Percentiles rank a stretch among this genome's conserved stretches.
Evolutionary conservation across 2,329 filamentous ascomycete genomes (phyloP).

Genomic region (Colletotrichum liriopes): DNA sequence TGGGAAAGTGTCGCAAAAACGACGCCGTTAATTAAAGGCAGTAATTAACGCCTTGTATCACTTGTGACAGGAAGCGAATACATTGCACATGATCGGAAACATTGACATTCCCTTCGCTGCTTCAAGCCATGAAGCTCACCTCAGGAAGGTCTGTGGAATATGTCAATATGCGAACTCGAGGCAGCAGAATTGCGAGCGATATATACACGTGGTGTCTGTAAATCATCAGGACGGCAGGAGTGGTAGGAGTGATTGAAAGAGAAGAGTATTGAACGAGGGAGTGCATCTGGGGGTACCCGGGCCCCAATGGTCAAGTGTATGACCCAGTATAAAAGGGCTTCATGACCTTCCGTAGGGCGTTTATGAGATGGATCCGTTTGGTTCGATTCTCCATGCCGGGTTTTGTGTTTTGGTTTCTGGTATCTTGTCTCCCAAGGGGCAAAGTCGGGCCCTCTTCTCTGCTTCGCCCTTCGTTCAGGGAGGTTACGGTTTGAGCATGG

Average conservation of each 20-base stretch:
- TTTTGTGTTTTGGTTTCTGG: too few relatives aligned
- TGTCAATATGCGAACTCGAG: neutral
- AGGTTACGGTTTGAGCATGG: neutral
- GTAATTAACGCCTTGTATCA: too few relatives aligned
- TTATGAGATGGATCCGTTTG: neutral
- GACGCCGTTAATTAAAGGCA: too few relatives aligned
- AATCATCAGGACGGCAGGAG: too few relatives aligned
- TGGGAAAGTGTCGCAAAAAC: too few relatives aligned
- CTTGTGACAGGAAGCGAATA: neutral
- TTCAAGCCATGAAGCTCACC: neutral
- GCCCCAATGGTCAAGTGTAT: neutral
- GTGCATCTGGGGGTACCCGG: neutral
- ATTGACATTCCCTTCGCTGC: neutral
- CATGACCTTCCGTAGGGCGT: neutral
- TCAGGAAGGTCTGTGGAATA: neutral
- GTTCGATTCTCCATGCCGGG: neutral
- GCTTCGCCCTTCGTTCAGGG: neutral
- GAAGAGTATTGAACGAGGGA: neutral
- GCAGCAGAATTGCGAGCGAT: too few relatives aligned
- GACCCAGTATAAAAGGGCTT: neutral
- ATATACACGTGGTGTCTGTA: neutral
- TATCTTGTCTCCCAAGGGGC: too few relatives aligned
- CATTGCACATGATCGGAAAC: neutral
- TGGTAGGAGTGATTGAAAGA: neutral
- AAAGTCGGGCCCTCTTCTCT: neutral